phyloP scores from a whole-genome alignment of 2,329 filamentous ascomycete species.

The Annulohypoxylon truncatum region DNA sequence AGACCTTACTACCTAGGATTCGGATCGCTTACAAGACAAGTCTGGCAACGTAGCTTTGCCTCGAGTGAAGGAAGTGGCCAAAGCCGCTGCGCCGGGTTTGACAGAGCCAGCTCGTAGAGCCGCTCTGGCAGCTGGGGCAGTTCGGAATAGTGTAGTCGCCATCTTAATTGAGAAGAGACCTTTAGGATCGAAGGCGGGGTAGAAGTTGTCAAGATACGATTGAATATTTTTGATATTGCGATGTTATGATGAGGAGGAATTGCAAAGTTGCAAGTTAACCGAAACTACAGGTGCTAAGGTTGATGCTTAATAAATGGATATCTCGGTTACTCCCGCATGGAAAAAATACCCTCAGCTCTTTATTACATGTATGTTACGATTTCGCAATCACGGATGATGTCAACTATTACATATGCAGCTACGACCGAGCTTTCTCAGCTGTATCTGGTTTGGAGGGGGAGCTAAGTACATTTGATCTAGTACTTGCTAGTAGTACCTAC shows the following conservation, averaged over 20 bases:
- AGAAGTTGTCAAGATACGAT: neutral
- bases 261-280: neutral
- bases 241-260: neutral
- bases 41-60: conserved; percentile 95
- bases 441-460: neutral
- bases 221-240: neutral
- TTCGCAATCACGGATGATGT: conserved; percentile 25
- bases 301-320: neutral
- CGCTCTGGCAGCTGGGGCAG: conserved; percentile 73
- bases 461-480: neutral
- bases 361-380: conserved; percentile 13
- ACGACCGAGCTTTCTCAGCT: too few relatives aligned
- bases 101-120: conserved; percentile 76
- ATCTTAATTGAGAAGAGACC: conserved; percentile 67
- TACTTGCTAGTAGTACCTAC: too few relatives aligned
- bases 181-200: neutral
- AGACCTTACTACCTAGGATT: neutral
- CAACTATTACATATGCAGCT: conserved; percentile 34
- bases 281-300: neutral
- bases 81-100: conserved; percentile 68
- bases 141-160: conserved; percentile 81
- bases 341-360: neutral
- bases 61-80: conserved; percentile 81
- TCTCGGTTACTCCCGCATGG: conserved; percentile 1
- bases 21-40: conserved; percentile 72